Conservation (phyloP, 2,329 filamentous ascomycete genomes). For the Penicillium sp. region DNA sequence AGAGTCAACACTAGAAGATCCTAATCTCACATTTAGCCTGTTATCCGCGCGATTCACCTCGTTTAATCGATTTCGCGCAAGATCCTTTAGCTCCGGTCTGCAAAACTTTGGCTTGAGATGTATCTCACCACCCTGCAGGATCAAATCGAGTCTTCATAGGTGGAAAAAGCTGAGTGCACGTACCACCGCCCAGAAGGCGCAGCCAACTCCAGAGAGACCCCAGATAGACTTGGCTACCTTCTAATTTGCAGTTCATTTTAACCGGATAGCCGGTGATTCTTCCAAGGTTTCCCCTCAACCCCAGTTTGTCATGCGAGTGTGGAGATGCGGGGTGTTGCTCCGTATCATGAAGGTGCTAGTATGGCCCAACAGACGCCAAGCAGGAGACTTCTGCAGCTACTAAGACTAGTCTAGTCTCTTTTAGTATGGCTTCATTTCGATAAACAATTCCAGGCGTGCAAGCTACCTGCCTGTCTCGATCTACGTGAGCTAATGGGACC, state of each 20-base stretch:
- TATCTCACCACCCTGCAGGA: not conserved
- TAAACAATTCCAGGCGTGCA: not conserved
- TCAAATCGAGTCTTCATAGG: constrained; percentile 9
- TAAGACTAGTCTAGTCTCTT: not conserved
- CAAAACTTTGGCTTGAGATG: not conserved
- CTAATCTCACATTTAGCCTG: not conserved
- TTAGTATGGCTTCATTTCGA: constrained; percentile 14
- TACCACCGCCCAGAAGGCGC: not conserved
- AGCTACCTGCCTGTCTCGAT: not conserved
- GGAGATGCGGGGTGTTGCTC: constrained; percentile 12
- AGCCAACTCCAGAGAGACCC: not conserved
- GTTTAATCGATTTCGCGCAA: not conserved
- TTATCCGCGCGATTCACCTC: not conserved
- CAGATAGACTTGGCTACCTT: not conserved
- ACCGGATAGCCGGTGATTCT: constrained; percentile 7
- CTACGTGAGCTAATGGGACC: not conserved
- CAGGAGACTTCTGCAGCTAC: not conserved
- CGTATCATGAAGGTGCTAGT: constrained; percentile 22
- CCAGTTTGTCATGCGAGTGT: not conserved
- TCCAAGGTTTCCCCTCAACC: not conserved
- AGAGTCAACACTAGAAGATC: not conserved
- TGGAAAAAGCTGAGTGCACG: constrained; percentile 12
- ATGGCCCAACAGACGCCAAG: not conserved
- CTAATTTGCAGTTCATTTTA: constrained; percentile 6
- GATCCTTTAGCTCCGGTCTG: not conserved